A percentile compares a stretch with the other conserved stretches of the same genome.
Conservation (phyloP, 2,329 filamentous ascomycete species). For the Clarireedia monteithiana region DNA sequence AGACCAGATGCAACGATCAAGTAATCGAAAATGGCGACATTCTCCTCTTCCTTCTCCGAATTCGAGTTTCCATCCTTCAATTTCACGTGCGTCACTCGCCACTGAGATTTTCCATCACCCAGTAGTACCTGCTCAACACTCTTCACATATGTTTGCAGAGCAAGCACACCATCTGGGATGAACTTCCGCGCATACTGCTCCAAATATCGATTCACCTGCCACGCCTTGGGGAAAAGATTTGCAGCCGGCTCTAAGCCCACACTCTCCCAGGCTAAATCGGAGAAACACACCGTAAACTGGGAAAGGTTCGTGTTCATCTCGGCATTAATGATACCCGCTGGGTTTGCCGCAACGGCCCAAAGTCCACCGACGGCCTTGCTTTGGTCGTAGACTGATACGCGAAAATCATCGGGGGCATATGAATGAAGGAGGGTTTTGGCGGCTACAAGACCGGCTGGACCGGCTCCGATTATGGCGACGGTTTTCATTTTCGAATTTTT, state of each 20-base stretch:
- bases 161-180: neutral
- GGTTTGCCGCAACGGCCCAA: constrained; percentile 9
- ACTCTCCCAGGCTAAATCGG: constrained; percentile 9
- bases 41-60: neutral
- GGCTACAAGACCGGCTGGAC: constrained; percentile 12
- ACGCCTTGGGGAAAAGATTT: constrained; percentile 1
- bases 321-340: constrained; percentile 6
- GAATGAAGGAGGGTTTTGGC: constrained; percentile 10
- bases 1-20: constrained; percentile 5
- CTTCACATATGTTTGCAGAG: neutral
- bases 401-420: neutral
- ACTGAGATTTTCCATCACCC: neutral
- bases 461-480: constrained; percentile 10
- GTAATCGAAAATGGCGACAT: neutral
- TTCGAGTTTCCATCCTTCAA: too few species aligned
- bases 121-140: neutral
- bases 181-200: constrained; percentile 6
- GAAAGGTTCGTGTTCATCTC: constrained; percentile 10
- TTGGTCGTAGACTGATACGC: constrained; percentile 8
- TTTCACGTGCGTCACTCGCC: neutral
- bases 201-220: constrained; percentile 11
- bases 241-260: neutral
- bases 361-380: constrained; percentile 6
- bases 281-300: constrained; percentile 11
- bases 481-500: constrained; percentile 3